Evolutionary conservation across 192 early-diverging fungal species (phyloP).

Genomic region (Coemansia sp.): DNA sequence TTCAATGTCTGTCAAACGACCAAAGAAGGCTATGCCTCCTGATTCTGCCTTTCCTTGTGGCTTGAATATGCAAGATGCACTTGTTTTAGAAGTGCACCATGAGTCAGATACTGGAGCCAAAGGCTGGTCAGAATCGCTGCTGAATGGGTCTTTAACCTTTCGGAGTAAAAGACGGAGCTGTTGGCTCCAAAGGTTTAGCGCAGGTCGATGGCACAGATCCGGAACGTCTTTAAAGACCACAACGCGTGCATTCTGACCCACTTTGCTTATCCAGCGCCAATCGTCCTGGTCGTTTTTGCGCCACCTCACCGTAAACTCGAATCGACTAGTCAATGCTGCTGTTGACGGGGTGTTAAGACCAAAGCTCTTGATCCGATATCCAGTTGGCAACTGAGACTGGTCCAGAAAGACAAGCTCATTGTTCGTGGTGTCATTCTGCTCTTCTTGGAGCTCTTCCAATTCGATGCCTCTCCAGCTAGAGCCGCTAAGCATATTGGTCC

Average conservation of each 20-base stretch:
- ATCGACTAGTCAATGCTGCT: background rate
- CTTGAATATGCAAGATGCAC: constrained; percentile 36
- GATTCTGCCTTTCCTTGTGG: background rate
- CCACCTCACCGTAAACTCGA: constrained; percentile 53
- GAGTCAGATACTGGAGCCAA: constrained; percentile 23
- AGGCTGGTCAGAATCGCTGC: background rate
- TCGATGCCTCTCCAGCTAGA: constrained; percentile 23
- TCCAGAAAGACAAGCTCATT: constrained; percentile 29
- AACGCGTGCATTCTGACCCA: constrained; percentile 35
- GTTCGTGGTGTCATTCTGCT: background rate
- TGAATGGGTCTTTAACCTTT: background rate
- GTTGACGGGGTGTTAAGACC: background rate
- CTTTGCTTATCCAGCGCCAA: constrained; percentile 34
- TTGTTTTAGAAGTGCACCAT: constrained; percentile 19
- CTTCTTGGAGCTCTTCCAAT: constrained; percentile 2
- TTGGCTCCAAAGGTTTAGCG: constrained; percentile 26
- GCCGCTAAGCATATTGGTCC: constrained; percentile 31
- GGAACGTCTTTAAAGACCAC: constrained; percentile 12
- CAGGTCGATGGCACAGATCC: background rate
- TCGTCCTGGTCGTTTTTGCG: background rate
- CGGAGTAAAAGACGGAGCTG: constrained; percentile 10
- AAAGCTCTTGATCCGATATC: background rate
- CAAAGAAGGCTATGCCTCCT: constrained; percentile 2
- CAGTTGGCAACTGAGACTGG: constrained; percentile 11
- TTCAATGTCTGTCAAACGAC: constrained; percentile 20